These are phyloP conservation scores for Cardiosporidium cionae DNA, from an alignment of 169 alveolate genomes.

Conservation along the genomic window DNA sequence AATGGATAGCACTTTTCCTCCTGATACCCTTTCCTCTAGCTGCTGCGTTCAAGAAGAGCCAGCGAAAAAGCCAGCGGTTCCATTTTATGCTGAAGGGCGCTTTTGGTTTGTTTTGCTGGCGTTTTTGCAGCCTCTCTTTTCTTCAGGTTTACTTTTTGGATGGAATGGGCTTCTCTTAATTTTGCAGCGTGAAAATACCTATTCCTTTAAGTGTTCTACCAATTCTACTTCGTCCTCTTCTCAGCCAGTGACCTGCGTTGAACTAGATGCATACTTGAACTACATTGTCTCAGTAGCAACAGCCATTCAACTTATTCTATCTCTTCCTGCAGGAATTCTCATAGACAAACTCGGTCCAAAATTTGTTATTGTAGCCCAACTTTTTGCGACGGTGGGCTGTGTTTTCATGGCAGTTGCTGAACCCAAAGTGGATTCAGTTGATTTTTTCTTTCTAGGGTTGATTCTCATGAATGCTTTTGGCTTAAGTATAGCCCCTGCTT, in stretches of 20 bases:
- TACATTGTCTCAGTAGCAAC: not conserved
- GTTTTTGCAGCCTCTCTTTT: not conserved
- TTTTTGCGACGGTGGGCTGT: not conserved
- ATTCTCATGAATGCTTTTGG: not conserved
- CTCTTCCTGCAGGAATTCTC: not conserved
- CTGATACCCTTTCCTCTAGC: too few relatives aligned
- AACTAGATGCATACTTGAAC: not conserved
- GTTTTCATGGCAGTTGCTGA: not conserved
- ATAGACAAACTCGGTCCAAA: not conserved
- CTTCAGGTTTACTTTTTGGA: not conserved
- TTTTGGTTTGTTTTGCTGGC: not conserved
- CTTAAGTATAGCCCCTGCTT: not conserved
- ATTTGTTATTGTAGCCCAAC: not conserved
- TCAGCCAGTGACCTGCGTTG: not conserved
- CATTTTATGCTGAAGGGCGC: not conserved
- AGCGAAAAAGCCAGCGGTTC: too few relatives aligned
- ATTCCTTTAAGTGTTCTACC: not conserved
- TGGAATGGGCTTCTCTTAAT: not conserved
- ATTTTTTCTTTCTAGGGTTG: not conserved
- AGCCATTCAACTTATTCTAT: not conserved
- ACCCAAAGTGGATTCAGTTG: not conserved
- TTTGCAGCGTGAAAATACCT: not conserved
- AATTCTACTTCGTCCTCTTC: too few relatives aligned
- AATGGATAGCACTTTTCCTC: too few relatives aligned
- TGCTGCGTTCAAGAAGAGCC: too few relatives aligned